Evolutionary conservation across 345 rosid species (phyloP), one percentile per base, ranked within the genome.

Genomic region (Populus simonii): DNA sequence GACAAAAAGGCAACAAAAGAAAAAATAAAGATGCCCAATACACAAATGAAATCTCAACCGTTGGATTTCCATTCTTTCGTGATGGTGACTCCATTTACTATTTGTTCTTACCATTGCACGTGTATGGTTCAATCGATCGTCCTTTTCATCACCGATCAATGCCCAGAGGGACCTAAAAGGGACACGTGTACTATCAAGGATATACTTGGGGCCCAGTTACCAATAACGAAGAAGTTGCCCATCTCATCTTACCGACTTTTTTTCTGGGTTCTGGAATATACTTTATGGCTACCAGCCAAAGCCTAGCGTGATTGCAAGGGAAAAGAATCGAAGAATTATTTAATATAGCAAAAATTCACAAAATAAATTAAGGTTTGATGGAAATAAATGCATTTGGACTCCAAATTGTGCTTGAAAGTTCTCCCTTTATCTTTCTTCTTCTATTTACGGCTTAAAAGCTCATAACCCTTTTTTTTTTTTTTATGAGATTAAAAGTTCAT

Each of bases 291-390:
- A 25, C 63, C 27, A 0, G 53, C 11, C 49, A 66, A 47, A 22
- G 16, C 71, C 63, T 18, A 66, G 66, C 78, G 78, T 66, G 49
- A 69, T n/a, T 15, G 70, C 18, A 29, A 43, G 27, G 59, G 29
- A 43, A 65, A 65, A 45, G 41, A 31, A 73, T 45, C 70, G 31
- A 72, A 16, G 11, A 20, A 53, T 6, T 53, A 2, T 20, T 29
- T 17, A 18, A 51, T 6, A 45, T 51, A 17, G 2, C 8, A 20
- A 18, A 18, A 6, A 17, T 18, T 51, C n/a, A 17, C 57, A 51
- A 6, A 22, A 20, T 20, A 18, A 53, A 53, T 18, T 20, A 53
- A 53, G 23, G 23, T 53, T 33, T 33, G 4, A 33, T 20, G 8
- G 10, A 7, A 17, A 53, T 0, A 53, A 53, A 20, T 20, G 2